Evolutionary conservation across 352 stramenopile species (phyloP), one percentile per base, ranked within the genome.

Genomic region (Globisporangium abappressorium): DNA sequence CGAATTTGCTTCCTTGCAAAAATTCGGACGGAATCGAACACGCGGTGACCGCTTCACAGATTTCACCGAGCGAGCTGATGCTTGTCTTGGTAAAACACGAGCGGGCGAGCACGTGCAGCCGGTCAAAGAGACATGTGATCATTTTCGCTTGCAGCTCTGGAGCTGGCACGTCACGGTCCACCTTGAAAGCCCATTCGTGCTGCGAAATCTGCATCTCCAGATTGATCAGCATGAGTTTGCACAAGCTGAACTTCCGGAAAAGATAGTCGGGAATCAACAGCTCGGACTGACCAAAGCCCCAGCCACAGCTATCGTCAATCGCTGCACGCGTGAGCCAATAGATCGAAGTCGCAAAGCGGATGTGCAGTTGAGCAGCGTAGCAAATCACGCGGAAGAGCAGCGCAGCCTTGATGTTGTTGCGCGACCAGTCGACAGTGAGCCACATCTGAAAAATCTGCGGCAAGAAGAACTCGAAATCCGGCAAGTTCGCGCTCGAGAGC

Each of bases 381-480:
- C 77, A 84, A 34, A 94, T 78, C 28, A 92, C 82, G 38, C 85
- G 84, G 54, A 93, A 87, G 20, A 94, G 75, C 41, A 94, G 75
- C 18, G 76, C 85, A 4, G 81, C 82, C 75, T 94, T 94, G 57
- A 91, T 80, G 38, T 77, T 90, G 67, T 93, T 92, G 46, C 70
- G 78, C 2, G 77, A 78, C 78, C 82, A 92, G 76, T 93, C 85
- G 51, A 92, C 82, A 2, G 86, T 91, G 53, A 92, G 74, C 86
- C 86, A 94, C 74, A 93, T 82, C 59, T 94, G 86, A 66, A 93
- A 94, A 51, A 94, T 72, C 65, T 94, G 84, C 7, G 86, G 86
- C 59, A 94, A 56, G 69, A 94, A 94, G 54, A 94, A 94, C 70
- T 94, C 86, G 46, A 94, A 94, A 70, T 94, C 86, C 11, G 82